Evolutionary conservation across 1,284 basidiomycete genomes (phyloP).

Genomic region (Clitocybe nebularis): DNA sequence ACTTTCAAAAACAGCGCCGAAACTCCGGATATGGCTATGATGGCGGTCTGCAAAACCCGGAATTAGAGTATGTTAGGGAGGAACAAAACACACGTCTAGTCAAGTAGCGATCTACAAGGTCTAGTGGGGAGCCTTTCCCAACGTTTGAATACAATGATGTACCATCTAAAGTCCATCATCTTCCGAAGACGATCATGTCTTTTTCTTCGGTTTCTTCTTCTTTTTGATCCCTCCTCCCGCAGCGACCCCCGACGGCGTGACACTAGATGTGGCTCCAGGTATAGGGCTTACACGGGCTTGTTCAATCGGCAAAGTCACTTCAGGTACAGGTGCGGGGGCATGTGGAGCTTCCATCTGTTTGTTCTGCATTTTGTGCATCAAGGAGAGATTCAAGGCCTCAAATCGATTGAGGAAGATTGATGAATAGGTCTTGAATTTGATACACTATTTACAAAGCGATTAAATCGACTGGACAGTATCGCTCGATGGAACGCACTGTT

Average conservation of each 20-base stretch:
- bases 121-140: no score
- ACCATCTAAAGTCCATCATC: neutral
- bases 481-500: conserved; percentile 52
- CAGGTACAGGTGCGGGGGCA: conserved; percentile 14
- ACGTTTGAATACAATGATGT: neutral
- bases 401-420: conserved; percentile 94
- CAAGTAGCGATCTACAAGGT: neutral
- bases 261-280: conserved; percentile 20
- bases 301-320: conserved; percentile 19
- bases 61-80: neutral
- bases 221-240: conserved; percentile 36
- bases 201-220: conserved; percentile 44
- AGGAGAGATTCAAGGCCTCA: conserved; percentile 80
- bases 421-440: conserved; percentile 93
- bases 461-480: neutral
- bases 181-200: conserved; percentile 15
- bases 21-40: conserved; percentile 1
- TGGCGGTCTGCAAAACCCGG: neutral
- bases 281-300: conserved; percentile 20
- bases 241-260: conserved; percentile 20
- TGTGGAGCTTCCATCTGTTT: conserved; percentile 22
- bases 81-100: neutral
- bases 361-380: conserved; percentile 84
- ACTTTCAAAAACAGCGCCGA: no score
- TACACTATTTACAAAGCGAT: conserved; percentile 55